Percentiles rank a stretch among this genome's conserved stretches.
These are phyloP conservation scores for Fusarium penzigii DNA, from an alignment of 2,329 filamentous ascomycete genomes.

Conservation along the genomic window DNA sequence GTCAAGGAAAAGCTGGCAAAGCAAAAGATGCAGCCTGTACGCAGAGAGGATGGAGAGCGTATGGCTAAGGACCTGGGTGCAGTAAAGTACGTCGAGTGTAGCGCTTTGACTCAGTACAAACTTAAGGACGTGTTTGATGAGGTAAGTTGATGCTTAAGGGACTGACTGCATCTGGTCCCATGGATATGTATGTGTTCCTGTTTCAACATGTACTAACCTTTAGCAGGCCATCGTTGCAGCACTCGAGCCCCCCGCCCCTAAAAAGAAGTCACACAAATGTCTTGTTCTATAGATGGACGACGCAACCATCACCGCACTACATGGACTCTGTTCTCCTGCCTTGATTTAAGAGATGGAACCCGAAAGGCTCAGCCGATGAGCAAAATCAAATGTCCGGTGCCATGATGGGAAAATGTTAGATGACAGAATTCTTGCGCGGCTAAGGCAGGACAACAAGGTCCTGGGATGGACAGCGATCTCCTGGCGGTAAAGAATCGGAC, in stretches of 20 bases:
- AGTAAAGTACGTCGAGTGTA: conserved; percentile 99
- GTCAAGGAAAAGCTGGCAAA: conserved; percentile 90
- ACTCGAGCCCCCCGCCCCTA: conserved; percentile 81
- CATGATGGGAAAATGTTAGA: too few relatives aligned
- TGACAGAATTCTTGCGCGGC: too few relatives aligned
- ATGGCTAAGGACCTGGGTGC: conserved; percentile 98
- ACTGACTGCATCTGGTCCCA: too few relatives aligned
- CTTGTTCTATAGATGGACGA: conserved; percentile 59
- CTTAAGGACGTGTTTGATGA: conserved; percentile 99
- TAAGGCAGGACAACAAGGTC: too few relatives aligned
- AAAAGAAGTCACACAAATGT: conserved; percentile 75
- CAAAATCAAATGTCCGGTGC: too few relatives aligned
- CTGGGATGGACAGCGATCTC: conserved; percentile 19
- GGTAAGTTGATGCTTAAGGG: conserved; percentile 55
- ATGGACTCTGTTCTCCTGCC: too few relatives aligned
- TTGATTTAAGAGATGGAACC: too few relatives aligned
- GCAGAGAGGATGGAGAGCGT: conserved; percentile 87
- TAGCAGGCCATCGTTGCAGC: conserved; percentile 91
- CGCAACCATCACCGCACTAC: too few relatives aligned
- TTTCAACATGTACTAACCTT: conserved; percentile 16
- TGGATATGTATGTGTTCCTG: too few relatives aligned
- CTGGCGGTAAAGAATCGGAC: conserved; percentile 20
- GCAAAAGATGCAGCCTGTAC: conserved; percentile 94
- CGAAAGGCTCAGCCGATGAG: too few relatives aligned
- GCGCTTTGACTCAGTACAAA: conserved; percentile 96